Evolutionary conservation across 345 rosid genomes (phyloP), one percentile per base, ranked within the genome.

Genomic region (Salix suchowensis): DNA sequence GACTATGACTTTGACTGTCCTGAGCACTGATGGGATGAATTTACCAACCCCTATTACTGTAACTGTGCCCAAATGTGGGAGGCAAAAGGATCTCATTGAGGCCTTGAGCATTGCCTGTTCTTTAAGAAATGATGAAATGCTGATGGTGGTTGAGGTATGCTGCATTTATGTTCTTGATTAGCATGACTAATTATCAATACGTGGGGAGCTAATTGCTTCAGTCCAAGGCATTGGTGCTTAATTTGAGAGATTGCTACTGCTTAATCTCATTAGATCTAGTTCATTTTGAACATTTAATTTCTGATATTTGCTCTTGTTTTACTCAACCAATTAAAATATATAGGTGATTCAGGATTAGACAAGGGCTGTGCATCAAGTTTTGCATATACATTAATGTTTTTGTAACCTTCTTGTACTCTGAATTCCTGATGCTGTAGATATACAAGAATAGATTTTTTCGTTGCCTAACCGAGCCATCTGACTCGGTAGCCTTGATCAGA

Each of bases 61-160:
- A 44, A 71, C 71, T 34, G 76, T 80, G 46, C 83, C 77, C 48
- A 76, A 72, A 34, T 30, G 66, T 68, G 83, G 83, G 46, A 44
- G 65, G 71, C 70, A 76, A 15, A 80, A 72, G 71, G 83, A 80
- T 80, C 83, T 80, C 39, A 73, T 46, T 24, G 77, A 72, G 2
- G 76, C 80, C 40, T 67, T 80, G 66, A 67, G 74, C 74, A 36
- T 23, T 67, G 77, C 77, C 4, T 80, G 80, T 76, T 73, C 74
- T 61, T 76, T 80, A n/a, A 46, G 80, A 60, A 36, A 72, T 26
- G 80, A 76, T 67, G 80, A 80, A 67, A 76, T 54, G 2, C 52
- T 80, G 26, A 21, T 80, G 21, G 69, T 80, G 39, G 77, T 52
- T 54, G 80, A 80, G 83, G 83, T 80, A 55, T 19, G 79, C 36